These are phyloP conservation scores for Plasmodium malariae DNA, from an alignment of 169 alveolate species.

Conservation along the genomic window DNA sequence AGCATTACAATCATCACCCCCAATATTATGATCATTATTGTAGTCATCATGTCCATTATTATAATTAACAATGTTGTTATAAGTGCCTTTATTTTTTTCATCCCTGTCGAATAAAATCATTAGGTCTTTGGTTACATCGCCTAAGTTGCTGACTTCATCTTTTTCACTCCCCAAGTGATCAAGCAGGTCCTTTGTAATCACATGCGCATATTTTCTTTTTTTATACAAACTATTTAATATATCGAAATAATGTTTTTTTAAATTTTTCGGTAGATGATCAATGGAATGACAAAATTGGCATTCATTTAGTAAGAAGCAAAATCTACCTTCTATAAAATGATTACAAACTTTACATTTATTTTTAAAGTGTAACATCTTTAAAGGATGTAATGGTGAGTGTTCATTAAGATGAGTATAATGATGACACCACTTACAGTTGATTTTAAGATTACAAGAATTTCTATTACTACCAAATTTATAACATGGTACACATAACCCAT, in stretches of 20 bases:
- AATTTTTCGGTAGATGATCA: constrained; percentile 22
- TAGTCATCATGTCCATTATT: too few species aligned
- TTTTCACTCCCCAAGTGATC: neutral
- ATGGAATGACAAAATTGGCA: constrained; percentile 42
- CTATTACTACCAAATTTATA: constrained; percentile 12
- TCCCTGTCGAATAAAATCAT: neutral
- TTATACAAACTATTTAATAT: constrained; percentile 10
- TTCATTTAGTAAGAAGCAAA: constrained; percentile 9
- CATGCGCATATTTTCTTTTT: constrained; percentile 9
- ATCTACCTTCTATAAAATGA: constrained; percentile 23
- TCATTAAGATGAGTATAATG: constrained; percentile 25
- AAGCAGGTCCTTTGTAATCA: constrained; percentile 14
- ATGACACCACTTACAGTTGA: constrained; percentile 47
- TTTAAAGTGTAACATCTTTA: constrained; percentile 30
- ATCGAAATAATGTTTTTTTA: constrained; percentile 6
- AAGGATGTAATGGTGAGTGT: constrained; percentile 19
- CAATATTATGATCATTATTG: too few species aligned
- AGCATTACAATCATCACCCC: too few species aligned
- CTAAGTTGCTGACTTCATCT: neutral
- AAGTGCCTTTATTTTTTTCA: neutral
- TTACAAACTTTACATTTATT: constrained; percentile 50
- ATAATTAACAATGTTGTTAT: too few species aligned
- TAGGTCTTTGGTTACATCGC: neutral
- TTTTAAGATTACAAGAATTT: neutral
- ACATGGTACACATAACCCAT: constrained; percentile 51